These are phyloP conservation scores for Saccharomycopsis capsularis DNA, from an alignment of 805 yeast genomes.

Conservation along the genomic window DNA sequence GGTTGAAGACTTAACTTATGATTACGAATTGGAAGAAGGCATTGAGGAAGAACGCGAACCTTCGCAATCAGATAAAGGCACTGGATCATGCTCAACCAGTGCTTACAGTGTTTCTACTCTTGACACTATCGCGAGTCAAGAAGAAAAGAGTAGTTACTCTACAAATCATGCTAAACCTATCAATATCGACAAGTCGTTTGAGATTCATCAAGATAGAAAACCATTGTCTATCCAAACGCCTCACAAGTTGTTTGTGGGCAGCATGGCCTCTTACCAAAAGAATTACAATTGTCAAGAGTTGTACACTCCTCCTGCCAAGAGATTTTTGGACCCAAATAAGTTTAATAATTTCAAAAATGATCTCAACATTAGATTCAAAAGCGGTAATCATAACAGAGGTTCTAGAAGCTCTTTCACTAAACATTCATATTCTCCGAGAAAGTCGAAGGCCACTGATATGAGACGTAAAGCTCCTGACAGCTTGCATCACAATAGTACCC, in stretches of 20 bases:
- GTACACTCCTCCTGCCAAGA: slow-evolving; percentile 63
- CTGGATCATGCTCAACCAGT: slow-evolving; percentile 23
- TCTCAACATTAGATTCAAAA: no score
- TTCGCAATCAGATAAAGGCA: slow-evolving; percentile 28
- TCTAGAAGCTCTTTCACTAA: slow-evolving; percentile 2
- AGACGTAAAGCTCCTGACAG: not conserved
- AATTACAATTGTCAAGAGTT: slow-evolving; percentile 59
- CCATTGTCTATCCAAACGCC: slow-evolving; percentile 64
- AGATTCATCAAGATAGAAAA: slow-evolving; percentile 35
- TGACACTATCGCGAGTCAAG: slow-evolving; percentile 1
- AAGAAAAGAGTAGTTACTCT: slow-evolving; percentile 20
- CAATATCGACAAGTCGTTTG: slow-evolving; percentile 25
- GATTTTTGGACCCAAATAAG: slow-evolving; percentile 9
- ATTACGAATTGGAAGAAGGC: slow-evolving; percentile 51
- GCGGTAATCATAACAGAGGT: no score
- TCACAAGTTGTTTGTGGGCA: slow-evolving; percentile 23
- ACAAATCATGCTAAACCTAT: slow-evolving; percentile 26
- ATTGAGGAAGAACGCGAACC: slow-evolving; percentile 48
- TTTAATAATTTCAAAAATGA: not conserved
- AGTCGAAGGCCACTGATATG: not conserved
- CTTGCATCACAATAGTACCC: not conserved
- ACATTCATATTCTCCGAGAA: slow-evolving; percentile 1
- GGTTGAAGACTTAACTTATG: slow-evolving; percentile 70
- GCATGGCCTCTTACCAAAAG: slow-evolving; percentile 23
- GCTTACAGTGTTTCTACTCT: slow-evolving; percentile 6